Base-by-base conservation (phyloP, 495 filamentous ascomycete genomes). In the Lasiosphaeria hispida region DNA sequence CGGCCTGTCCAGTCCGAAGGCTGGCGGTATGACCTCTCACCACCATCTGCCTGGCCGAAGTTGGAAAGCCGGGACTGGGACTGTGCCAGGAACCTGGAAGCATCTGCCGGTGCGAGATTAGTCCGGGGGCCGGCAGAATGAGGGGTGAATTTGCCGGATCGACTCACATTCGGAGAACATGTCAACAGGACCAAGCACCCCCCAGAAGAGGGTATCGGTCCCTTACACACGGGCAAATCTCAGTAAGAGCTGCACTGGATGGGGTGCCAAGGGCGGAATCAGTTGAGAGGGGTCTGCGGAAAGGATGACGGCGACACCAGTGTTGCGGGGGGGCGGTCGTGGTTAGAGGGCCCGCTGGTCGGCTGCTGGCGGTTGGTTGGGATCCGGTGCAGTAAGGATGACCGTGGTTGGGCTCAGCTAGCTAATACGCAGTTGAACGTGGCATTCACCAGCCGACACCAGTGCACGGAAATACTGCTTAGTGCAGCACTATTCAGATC, bases 141-240 rank as follows among this genome's bases (percentile, higher is more conserved):
- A 23, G 37, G 17, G 9, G 19, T 9, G 34, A 30, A 13, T 34
- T 53, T 30, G 56, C 49, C 33, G 17, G 35, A 14, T 39, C 15
- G 33, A 80, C 92, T 78, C 83, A 96, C 92, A 97, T 87, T 96
- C 93, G 36, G 93, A 97, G 75, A 97, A 97, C 93, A 97, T 97
- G 45, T 62, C 63, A 63, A 55, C 53, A 35, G 48, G 55, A 51
- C 59, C 63, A 48, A 61, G 55, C 52, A 61, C 55, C 66, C 68
- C 63, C 54, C 47, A 43, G 53, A 37, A 14, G 58, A 64, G 55
- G 54, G 58, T 47, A 45, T 53, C 53, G n/a, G 15, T 45, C 15
- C 58, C 41, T 53, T 53, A 47, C 35, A 48, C 35, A 14, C 54
- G 33, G 48, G 39, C 48, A 49, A 53, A 42, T 23, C 10, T 14